Base-by-base conservation (phyloP, 768 basidiomycete genomes). In the Agrocybe chaxingu region DNA sequence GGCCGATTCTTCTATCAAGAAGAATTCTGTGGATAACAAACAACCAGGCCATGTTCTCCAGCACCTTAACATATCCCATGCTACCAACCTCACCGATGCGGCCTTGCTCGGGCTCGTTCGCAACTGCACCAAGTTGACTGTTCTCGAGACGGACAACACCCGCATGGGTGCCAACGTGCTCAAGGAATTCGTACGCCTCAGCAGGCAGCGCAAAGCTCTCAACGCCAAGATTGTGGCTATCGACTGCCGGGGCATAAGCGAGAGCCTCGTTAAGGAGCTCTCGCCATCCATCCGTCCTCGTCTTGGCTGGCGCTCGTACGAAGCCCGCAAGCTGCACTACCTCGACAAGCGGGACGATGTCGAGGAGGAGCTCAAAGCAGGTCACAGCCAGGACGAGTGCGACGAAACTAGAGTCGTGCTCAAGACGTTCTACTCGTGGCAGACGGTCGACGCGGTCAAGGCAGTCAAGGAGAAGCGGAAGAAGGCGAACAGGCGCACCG, bases 401-500 rank as follows among this genome's bases (percentile, higher is more conserved):
- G 90, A 92, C 55, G 75, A 78, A 59, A 67, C 60, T 60, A 72
- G 84, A 19, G 84, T 92, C 19, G 85, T 89, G 45, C 62, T 93
- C 56, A 92, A 92, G 78, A 83, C 86, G 19, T 94, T 92, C 65
- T 86, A 88, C 66, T 82, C 85, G 43, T 91, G 88, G 87, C 87
- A 92, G 73, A 86, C 80, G 8, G 89, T 93, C 34, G 91, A 92
- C 62, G 81, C 83, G 0, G 89, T 92, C 42, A 75, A 76, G 51
- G 70, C 75, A 32, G 78, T 75, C 47, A 74, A 87, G 61, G 85
- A 85, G 74, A 86, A 82, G 71, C 73, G 81, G 55, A 76, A 81
- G 51, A 88, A 81, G 66, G 58, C 73, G 45, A 69, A 71, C 47
- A 73, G 75, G 62, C 70, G 80, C 48, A 66, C 65, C 3, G 70